Evolutionary conservation across 805 yeast genomes (phyloP).

Genomic region (Metschnikowia colocasiae): DNA sequence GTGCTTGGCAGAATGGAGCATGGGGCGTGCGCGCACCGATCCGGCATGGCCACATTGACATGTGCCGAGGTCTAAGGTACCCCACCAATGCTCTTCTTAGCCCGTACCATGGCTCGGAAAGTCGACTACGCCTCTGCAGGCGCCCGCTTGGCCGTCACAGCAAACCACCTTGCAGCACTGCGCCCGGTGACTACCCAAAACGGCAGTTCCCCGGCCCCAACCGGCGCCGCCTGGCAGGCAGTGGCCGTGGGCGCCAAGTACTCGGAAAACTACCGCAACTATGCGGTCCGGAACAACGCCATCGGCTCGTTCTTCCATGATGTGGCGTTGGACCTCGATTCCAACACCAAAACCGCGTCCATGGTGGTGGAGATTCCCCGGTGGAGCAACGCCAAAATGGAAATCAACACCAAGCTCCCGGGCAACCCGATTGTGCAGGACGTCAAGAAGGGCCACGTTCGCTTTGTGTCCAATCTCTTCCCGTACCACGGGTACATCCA

Average conservation of each 20-base stretch:
- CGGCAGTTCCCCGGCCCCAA: background rate
- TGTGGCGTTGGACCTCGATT: slow-evolving; percentile 52
- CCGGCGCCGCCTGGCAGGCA: background rate
- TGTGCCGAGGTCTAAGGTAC: slow-evolving; percentile 1
- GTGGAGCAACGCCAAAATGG: slow-evolving; percentile 97
- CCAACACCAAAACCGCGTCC: slow-evolving; percentile 40
- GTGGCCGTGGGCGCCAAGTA: slow-evolving; percentile 30
- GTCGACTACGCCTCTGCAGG: slow-evolving; percentile 3
- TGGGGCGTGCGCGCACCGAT: background rate
- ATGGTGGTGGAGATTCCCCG: slow-evolving; percentile 97
- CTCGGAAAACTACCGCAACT: slow-evolving; percentile 40
- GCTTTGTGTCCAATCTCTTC: slow-evolving; percentile 96
- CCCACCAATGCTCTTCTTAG: slow-evolving; percentile 1
- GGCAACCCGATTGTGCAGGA: slow-evolving; percentile 96
- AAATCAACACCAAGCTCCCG: slow-evolving; percentile 77
- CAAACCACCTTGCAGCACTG: slow-evolving; percentile 9
- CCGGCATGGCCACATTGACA: background rate
- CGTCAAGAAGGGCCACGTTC: slow-evolving; percentile 92
- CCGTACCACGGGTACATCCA: slow-evolving; percentile 98
- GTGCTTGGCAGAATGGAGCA: background rate
- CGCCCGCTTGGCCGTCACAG: slow-evolving; percentile 9
- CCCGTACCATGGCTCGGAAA: slow-evolving; percentile 1
- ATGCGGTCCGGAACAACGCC: slow-evolving; percentile 36
- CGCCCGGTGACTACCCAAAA: background rate
- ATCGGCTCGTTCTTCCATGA: slow-evolving; percentile 70